Evolutionary conservation across 2,329 filamentous ascomycete species (phyloP), one percentile per base, ranked within the genome.

Genomic region (Paracoccidioides lutzii): DNA sequence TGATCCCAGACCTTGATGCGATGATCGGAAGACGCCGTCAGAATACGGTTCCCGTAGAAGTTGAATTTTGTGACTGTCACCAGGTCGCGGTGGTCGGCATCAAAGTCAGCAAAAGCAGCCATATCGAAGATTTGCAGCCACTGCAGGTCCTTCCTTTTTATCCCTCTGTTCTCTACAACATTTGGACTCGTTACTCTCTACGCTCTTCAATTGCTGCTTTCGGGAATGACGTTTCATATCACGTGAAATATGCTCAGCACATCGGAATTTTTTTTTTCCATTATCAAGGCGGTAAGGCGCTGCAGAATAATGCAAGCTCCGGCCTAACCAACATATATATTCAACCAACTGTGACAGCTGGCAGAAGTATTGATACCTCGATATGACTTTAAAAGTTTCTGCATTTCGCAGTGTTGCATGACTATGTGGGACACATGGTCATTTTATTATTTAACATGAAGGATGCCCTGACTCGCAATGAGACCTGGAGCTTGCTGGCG

Each of bases 51-150:
- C 63, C 90, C 91, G 69, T 95, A 95, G 62, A 84, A 84, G 71
- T 96, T 96, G 78, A 94, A 95, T 62, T 88, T 85, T 59, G 91
- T 84, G 55, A 88, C 85, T 61, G 90, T 84, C 53, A 94, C 87
- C 46, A 93, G 78, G 68, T 94, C 74, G 52, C 71, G 69, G 65
- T 76, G 74, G 58, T 71, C 72, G 41, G 73, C 67, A 58, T 74
- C 71, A 60, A 76, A 74, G 59, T 74, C 70, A 57, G 67, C 66
- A 62, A 72, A 72, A 45, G 65, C 66, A 56, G 68, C 67, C 66
- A 71, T 71, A 44, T 59, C 55, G 42, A 7, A 10, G 35, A 40
- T 8, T 51, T 10, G 15, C 46, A 38, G 33, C 22, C 8, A 22
- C 8, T 4, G 45, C 22, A 12, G 14, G 32, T 42, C 42, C 42